Percentiles rank a stretch among this genome's conserved stretches.
Conservation (phyloP, 2,329 filamentous ascomycete genomes). For the Beauveria scarabaeidicola region DNA sequence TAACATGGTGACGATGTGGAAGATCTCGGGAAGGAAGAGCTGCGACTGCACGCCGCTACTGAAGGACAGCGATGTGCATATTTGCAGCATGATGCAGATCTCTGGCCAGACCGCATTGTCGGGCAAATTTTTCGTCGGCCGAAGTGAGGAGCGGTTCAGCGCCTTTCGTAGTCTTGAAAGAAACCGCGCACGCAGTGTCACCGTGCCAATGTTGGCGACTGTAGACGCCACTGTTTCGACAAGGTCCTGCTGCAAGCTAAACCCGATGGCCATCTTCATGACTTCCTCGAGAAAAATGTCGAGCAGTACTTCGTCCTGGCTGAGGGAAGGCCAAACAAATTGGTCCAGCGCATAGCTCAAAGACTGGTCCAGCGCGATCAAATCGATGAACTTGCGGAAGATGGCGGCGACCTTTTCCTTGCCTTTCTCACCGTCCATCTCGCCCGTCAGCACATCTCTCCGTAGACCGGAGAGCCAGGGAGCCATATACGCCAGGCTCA, state of each 20-base stretch:
- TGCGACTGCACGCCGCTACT: slow-evolving; percentile 60
- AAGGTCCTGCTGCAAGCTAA: slow-evolving; percentile 49
- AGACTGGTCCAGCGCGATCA: slow-evolving; percentile 52
- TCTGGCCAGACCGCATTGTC: slow-evolving; percentile 64
- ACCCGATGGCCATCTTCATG: slow-evolving; percentile 51
- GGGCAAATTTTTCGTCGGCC: slow-evolving; percentile 55
- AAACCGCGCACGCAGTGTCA: slow-evolving; percentile 57
- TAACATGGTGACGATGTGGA: slow-evolving; percentile 63
- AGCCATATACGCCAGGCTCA: slow-evolving; percentile 61
- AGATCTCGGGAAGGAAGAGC: slow-evolving; percentile 59
- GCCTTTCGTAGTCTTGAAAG: slow-evolving; percentile 58
- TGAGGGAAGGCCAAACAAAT: slow-evolving; percentile 56
- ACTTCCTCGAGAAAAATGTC: slow-evolving; percentile 62
- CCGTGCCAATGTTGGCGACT: slow-evolving; percentile 53
- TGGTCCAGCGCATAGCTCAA: slow-evolving; percentile 55
- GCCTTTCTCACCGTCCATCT: slow-evolving; percentile 56
- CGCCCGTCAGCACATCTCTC: slow-evolving; percentile 48
- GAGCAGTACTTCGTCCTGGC: slow-evolving; percentile 54
- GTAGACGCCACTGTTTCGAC: slow-evolving; percentile 55
- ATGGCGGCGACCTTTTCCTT: slow-evolving; percentile 55
- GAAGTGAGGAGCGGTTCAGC: slow-evolving; percentile 56
- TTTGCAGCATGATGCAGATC: slow-evolving; percentile 57
- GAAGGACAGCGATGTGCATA: slow-evolving; percentile 59
- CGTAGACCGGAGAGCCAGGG: slow-evolving; percentile 58
- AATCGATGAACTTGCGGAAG: slow-evolving; percentile 58